Conservation (phyloP, 345 rosid genomes). For the Camelina neglecta region DNA sequence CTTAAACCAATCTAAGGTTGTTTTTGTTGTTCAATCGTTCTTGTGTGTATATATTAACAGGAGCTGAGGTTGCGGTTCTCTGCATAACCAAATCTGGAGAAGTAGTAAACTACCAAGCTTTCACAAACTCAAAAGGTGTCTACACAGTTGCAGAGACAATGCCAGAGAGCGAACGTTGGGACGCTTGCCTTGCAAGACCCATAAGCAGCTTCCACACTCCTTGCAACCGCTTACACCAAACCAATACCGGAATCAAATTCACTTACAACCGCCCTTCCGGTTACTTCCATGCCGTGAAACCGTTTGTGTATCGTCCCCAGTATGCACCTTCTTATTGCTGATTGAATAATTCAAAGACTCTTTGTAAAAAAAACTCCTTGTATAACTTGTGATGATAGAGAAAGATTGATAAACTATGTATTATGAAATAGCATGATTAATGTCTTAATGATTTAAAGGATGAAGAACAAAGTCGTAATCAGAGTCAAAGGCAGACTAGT, state of each 20-base stretch:
- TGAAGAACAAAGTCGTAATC: background rate
- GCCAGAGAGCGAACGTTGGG: slow-evolving; percentile 98
- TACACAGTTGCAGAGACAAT: slow-evolving; percentile 94
- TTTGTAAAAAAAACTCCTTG: background rate
- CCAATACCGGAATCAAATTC: slow-evolving; percentile 78
- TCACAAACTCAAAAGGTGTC: slow-evolving; percentile 77
- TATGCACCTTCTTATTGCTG: slow-evolving; percentile 67
- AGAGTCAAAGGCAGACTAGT: slow-evolving; percentile 34
- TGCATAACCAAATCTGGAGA: slow-evolving; percentile 95
- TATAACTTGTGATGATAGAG: too few species aligned
- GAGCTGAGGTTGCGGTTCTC: slow-evolving; percentile 97
- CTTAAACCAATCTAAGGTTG: too few species aligned
- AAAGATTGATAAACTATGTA: too few species aligned
- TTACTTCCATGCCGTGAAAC: slow-evolving; percentile 67
- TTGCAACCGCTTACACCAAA: slow-evolving; percentile 66
- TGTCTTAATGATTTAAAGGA: too few species aligned
- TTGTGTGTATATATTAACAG: slow-evolving; percentile 41
- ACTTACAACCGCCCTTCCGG: slow-evolving; percentile 81
- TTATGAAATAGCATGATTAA: too few species aligned
- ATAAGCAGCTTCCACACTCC: slow-evolving; percentile 86
- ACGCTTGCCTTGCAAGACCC: slow-evolving; percentile 86
- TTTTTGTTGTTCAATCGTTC: too few species aligned
- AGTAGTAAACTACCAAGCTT: slow-evolving; percentile 92
- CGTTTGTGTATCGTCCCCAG: slow-evolving; percentile 71
- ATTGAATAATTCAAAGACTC: background rate